Percentiles rank a stretch among this genome's conserved stretches.
Conservation (phyloP, 768 basidiomycete genomes). For the Rubroboletus satanas region DNA sequence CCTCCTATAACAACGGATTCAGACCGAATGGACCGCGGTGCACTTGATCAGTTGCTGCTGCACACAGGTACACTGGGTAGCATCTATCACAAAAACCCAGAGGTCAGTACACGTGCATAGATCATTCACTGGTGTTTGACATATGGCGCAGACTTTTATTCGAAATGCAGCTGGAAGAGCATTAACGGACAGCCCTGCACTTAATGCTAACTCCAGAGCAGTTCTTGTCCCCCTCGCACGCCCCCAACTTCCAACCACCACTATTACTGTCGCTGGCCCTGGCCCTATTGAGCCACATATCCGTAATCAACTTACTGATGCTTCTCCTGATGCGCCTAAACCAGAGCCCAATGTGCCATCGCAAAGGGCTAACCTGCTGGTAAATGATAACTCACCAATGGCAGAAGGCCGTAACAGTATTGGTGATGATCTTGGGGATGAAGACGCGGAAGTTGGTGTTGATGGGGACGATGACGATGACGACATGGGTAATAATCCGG, state of each 20-base stretch:
- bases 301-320: constrained; percentile 25
- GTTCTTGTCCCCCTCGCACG: constrained; percentile 63
- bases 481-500: constrained; percentile 31
- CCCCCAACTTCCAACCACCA: constrained; percentile 41
- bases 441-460: constrained; percentile 20
- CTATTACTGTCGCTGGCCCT: constrained; percentile 56
- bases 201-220: constrained; percentile 76
- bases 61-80: constrained; percentile 93
- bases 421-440: constrained; percentile 21
- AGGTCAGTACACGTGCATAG: constrained; percentile 44
- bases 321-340: constrained; percentile 25
- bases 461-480: constrained; percentile 42
- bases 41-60: constrained; percentile 88
- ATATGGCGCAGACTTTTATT: constrained; percentile 73
- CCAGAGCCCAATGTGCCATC: constrained; percentile 32
- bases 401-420: constrained; percentile 1
- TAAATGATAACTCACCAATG: constrained; percentile 6
- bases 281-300: constrained; percentile 35
- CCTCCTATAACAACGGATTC: constrained; percentile 98
- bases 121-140: constrained; percentile 10
- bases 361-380: constrained; percentile 20
- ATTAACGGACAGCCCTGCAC: constrained; percentile 81
- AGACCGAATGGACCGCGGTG: constrained; percentile 94
- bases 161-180: constrained; percentile 82
- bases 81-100: constrained; percentile 97